phyloP scores from a whole-genome alignment of 352 stramenopile genomes.

The Phytophthora ohioensis region DNA sequence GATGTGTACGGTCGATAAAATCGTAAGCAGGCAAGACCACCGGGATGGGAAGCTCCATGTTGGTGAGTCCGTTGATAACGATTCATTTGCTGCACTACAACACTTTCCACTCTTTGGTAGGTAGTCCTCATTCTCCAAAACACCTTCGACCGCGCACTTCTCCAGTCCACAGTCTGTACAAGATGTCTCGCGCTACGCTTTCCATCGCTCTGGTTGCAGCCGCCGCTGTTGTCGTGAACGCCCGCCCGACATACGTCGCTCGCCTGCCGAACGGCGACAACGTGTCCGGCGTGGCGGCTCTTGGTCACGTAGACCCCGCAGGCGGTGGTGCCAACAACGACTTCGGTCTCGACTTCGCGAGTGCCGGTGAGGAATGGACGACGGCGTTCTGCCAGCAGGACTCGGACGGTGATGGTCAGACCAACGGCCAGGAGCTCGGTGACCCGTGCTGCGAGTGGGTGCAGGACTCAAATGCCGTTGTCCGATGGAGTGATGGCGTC shows the following conservation, averaged over 20 bases:
- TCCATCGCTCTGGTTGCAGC: constrained; percentile 22
- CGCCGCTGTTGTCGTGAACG: constrained; percentile 29
- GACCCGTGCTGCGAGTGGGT: constrained; percentile 84
- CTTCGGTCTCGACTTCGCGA: constrained; percentile 24
- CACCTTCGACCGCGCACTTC: constrained; percentile 9
- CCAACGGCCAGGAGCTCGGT: constrained; percentile 87
- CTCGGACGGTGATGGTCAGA: constrained; percentile 81
- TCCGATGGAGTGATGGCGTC: constrained; percentile 35
- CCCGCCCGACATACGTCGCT: constrained; percentile 34
- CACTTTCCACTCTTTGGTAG: background rate
- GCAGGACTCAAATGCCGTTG: constrained; percentile 33
- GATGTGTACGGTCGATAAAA: background rate
- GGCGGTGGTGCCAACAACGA: constrained; percentile 48
- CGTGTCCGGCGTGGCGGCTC: constrained; percentile 38
- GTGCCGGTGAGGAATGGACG: constrained; percentile 36
- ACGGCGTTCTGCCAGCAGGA: constrained; percentile 66
- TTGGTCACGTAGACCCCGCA: constrained; percentile 43
- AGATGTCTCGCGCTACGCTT: constrained; percentile 15
- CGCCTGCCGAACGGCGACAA: constrained; percentile 45
- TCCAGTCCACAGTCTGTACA: background rate
- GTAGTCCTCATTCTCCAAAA: constrained; percentile 22
- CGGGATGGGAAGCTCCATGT: constrained; percentile 2
- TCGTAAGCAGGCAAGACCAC: constrained; percentile 20
- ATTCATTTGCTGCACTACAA: background rate
- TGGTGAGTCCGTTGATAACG: constrained; percentile 28